Percentiles rank a stretch among this genome's conserved stretches.
phyloP scores from a whole-genome alignment of 2,329 filamentous ascomycete genomes.

The Botrytis elliptica region DNA sequence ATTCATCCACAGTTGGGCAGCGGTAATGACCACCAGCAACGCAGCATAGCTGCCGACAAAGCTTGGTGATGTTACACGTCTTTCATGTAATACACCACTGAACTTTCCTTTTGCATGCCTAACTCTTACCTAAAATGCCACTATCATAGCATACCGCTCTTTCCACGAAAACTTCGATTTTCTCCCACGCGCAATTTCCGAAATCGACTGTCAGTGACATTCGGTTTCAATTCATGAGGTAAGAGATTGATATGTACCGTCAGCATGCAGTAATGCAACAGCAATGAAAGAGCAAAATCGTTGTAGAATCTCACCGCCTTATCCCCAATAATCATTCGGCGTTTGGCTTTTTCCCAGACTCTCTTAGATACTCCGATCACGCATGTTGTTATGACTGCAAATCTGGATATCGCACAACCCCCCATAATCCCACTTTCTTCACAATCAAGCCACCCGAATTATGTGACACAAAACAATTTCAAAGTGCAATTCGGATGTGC shows the following conservation, averaged over 20 bases:
- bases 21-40: background rate
- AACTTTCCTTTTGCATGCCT: background rate
- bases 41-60: background rate
- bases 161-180: background rate
- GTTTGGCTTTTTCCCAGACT: background rate
- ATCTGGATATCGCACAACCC: background rate
- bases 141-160: conserved; percentile 11
- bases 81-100: background rate
- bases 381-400: background rate
- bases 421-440: conserved; percentile 12
- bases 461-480: conserved; percentile 5
- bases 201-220: conserved; percentile 11
- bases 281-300: background rate
- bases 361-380: background rate
- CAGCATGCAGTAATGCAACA: conserved; percentile 11
- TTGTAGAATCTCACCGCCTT: background rate
- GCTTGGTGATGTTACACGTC: background rate
- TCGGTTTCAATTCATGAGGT: conserved; percentile 2
- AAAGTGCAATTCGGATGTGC: background rate
- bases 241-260: conserved; percentile 13
- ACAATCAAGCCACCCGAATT: conserved; percentile 13
- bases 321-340: background rate
- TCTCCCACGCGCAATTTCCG: conserved; percentile 9
- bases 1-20: background rate
- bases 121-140: background rate